Evolutionary conservation across 106 monocot genomes (phyloP).

Genomic region (Dendrobium chrysotoxum): DNA sequence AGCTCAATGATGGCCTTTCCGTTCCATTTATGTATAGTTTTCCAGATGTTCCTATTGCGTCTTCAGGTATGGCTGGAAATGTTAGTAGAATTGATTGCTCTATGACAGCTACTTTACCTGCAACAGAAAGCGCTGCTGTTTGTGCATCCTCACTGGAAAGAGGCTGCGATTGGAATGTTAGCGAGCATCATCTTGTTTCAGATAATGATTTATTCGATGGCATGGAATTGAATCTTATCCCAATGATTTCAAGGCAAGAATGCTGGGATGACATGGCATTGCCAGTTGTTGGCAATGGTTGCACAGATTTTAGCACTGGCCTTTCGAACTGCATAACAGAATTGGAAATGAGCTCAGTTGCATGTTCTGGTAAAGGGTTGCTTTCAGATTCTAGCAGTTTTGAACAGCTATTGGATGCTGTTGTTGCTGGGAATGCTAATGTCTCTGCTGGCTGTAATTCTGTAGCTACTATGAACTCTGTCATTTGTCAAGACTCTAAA

Average conservation of each 20-base stretch:
- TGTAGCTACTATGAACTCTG: constrained; percentile 5
- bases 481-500: constrained; percentile 8
- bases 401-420: constrained; percentile 39
- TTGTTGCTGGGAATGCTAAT: constrained; percentile 16
- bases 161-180: constrained; percentile 4
- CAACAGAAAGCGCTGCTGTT: not conserved
- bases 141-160: not conserved
- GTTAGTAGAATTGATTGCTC: not conserved
- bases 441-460: constrained; percentile 18
- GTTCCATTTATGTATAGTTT: too few relatives aligned
- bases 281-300: constrained; percentile 9
- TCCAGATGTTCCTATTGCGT: too few relatives aligned
- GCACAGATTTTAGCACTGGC: too few relatives aligned
- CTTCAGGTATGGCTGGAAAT: too few relatives aligned
- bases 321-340: constrained; percentile 10
- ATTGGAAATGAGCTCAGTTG: constrained; percentile 13
- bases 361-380: constrained; percentile 10
- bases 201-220: constrained; percentile 46
- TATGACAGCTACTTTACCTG: not conserved
- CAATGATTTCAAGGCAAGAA: constrained; percentile 3
- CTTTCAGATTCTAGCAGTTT: constrained; percentile 28
- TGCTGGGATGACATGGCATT: constrained; percentile 41
- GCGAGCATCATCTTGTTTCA: not conserved
- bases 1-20: not conserved
- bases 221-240: constrained; percentile 41